Base-by-base conservation (phyloP, 441 rosid species). In the Pelargonium citronellum region DNA sequence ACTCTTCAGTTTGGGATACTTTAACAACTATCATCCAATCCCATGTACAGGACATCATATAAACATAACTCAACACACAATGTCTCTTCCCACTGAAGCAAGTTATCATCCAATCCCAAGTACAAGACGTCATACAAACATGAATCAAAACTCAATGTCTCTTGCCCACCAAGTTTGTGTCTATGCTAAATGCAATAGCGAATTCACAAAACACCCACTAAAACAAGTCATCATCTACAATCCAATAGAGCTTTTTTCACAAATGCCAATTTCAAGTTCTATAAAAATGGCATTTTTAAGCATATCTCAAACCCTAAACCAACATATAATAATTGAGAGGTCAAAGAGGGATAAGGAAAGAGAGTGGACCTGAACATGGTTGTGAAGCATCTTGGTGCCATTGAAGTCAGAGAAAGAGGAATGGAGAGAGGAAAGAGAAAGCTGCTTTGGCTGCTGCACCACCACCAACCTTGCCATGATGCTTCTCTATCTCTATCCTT, bases 351-450 rank as follows among this genome's bases (percentile, higher is more conserved):
- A 17, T 11, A 30, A 70, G 65, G 64, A 11, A 1, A 71, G 74
- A 22, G 72, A 49, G 55, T n/a, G 60, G 77, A 90, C 97, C 96
- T 87, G 91, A 76, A 87, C 60, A 66, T 83, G 86, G 57, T 80
- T 65, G 69, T 79, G 86, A 78, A 91, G 88, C 58, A 51, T 15
- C 73, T 87, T 87, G 72, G 91, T 82, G 81, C 97, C 97, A 85
- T 80, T 90, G 80, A 90, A 94, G 77, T 94, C 91, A 71, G 93
- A 90, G 10, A 89, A 84, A 75, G 93, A 93, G 69, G 97, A 88
- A 70, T 87, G 79, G 70, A 87, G 87, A 69, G 83, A 81, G 64
- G 92, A 87, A 65, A 93, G 76, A 77, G 91, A 84, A 70, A 93
- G 96, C 74, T 79, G 87, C 73, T 80, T 79, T 69, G 83, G 86